These are phyloP conservation scores for Orbilia oligospora DNA, from an alignment of 2,329 filamentous ascomycete genomes.

Conservation along the genomic window DNA sequence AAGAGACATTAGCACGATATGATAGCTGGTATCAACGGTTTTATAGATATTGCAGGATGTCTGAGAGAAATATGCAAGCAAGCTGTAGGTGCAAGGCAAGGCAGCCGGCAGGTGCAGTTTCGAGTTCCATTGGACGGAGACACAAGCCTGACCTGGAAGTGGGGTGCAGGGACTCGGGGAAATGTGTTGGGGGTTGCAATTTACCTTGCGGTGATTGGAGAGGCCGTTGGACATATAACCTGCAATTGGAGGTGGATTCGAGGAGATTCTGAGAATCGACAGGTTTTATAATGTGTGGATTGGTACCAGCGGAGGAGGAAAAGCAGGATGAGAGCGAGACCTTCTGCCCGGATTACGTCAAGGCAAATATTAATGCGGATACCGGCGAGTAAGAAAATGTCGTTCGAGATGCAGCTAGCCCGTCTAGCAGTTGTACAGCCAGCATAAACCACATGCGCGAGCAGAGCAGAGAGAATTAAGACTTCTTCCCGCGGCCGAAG, in stretches of 20 bases:
- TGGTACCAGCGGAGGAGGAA: neutral
- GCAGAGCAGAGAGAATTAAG: conserved; percentile 29
- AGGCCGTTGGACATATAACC: conserved; percentile 37
- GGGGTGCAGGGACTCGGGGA: conserved; percentile 42
- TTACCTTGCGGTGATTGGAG: conserved; percentile 54
- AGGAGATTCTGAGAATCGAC: conserved; percentile 7
- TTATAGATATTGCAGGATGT: conserved; percentile 13
- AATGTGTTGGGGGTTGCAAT: conserved; percentile 60
- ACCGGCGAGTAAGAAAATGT: conserved; percentile 6
- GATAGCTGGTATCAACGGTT: neutral
- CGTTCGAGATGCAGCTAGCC: conserved; percentile 9
- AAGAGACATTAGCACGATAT: conserved; percentile 25
- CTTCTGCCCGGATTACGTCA: conserved; percentile 35
- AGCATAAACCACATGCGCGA: conserved; percentile 12
- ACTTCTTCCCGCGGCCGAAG: conserved; percentile 28
- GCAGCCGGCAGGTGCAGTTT: conserved; percentile 30
- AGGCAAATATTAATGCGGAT: conserved; percentile 10
- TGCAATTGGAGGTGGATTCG: neutral
- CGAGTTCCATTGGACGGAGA: conserved; percentile 20
- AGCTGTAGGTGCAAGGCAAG: conserved; percentile 42
- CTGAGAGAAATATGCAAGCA: conserved; percentile 45
- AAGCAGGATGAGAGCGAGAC: conserved; percentile 7
- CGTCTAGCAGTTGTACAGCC: conserved; percentile 24
- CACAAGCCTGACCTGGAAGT: conserved; percentile 16
- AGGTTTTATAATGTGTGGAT: conserved; percentile 3